Evolutionary conservation across 164 flowering plant genomes (phyloP).

Genomic region (Annona cherimola): DNA sequence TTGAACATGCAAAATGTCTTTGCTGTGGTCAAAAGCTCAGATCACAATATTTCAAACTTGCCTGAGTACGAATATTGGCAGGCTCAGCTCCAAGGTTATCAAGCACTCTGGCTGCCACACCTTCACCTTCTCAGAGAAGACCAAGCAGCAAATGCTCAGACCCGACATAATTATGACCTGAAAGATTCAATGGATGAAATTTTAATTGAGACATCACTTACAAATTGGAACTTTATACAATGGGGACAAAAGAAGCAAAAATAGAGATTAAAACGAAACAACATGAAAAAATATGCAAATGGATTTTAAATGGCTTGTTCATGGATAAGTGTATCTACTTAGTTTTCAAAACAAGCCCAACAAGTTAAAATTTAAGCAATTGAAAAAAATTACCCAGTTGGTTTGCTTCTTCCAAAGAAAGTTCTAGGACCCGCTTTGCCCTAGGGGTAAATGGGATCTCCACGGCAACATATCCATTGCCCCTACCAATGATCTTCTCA

Average conservation of each 20-base stretch:
- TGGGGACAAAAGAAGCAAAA: not conserved
- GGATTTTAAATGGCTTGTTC: too few relatives aligned
- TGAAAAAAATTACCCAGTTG: conserved; percentile 63
- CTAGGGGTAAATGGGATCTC: conserved; percentile 96
- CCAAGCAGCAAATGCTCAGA: conserved; percentile 95
- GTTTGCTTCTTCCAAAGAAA: conserved; percentile 90
- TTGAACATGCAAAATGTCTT: not conserved
- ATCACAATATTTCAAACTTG: conserved; percentile 12
- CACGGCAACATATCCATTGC: conserved; percentile 90
- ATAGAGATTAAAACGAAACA: not conserved
- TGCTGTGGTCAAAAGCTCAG: not conserved
- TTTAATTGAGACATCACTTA: not conserved
- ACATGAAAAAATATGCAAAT: not conserved
- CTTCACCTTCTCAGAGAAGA: conserved; percentile 93
- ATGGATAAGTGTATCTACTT: too few relatives aligned
- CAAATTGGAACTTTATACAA: too few relatives aligned
- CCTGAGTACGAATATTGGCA: conserved; percentile 90
- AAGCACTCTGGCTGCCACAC: conserved; percentile 94
- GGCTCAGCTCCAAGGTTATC: conserved; percentile 95
- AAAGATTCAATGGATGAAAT: not conserved
- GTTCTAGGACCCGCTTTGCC: conserved; percentile 90
- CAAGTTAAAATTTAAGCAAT: not conserved
- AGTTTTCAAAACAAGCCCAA: not conserved
- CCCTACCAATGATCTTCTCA: conserved; percentile 93
- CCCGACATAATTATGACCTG: conserved; percentile 94